Evolutionary conservation across 164 flowering plant species (phyloP).

Genomic region (Aristolochia fimbriata): DNA sequence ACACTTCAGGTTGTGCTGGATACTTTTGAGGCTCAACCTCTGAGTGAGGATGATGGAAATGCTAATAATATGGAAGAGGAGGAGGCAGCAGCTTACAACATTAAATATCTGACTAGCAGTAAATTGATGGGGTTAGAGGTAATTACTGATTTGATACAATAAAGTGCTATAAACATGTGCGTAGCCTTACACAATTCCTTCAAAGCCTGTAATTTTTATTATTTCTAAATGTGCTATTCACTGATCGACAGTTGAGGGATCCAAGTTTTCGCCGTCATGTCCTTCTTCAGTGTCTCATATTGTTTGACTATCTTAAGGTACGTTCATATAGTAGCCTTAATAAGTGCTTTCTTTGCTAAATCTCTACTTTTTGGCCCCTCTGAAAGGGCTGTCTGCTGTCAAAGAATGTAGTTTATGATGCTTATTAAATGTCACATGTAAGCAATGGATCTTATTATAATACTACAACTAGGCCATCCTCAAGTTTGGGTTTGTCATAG

Average conservation of each 20-base stretch:
- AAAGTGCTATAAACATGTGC: not conserved
- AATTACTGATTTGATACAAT: conserved; percentile 1
- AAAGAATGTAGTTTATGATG: no score
- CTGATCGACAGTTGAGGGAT: conserved; percentile 68
- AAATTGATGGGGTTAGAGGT: conserved; percentile 97
- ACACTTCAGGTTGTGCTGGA: conserved; percentile 58
- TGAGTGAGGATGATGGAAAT: conserved; percentile 91
- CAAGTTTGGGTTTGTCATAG: no score
- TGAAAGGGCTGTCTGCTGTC: no score
- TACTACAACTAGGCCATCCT: no score
- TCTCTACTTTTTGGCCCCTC: no score
- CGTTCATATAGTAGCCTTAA: not conserved
- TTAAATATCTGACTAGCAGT: conserved; percentile 95
- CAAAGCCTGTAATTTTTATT: not conserved
- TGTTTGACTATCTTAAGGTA: conserved; percentile 95
- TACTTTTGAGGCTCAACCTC: conserved; percentile 94
- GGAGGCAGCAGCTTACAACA: conserved; percentile 72
- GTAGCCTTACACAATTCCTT: conserved; percentile 1
- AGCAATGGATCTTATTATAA: no score
- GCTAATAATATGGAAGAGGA: conserved; percentile 78
- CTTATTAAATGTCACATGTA: no score
- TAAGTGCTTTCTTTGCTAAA: not conserved
- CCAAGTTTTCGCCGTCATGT: conserved; percentile 94
- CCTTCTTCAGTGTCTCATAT: conserved; percentile 90
- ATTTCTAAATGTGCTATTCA: not conserved